A percentile compares a stretch with the other conserved stretches of the same genome.
phyloP scores from a whole-genome alignment of 2,329 filamentous ascomycete species.

The Aspergillus oerlinghausenensis region DNA sequence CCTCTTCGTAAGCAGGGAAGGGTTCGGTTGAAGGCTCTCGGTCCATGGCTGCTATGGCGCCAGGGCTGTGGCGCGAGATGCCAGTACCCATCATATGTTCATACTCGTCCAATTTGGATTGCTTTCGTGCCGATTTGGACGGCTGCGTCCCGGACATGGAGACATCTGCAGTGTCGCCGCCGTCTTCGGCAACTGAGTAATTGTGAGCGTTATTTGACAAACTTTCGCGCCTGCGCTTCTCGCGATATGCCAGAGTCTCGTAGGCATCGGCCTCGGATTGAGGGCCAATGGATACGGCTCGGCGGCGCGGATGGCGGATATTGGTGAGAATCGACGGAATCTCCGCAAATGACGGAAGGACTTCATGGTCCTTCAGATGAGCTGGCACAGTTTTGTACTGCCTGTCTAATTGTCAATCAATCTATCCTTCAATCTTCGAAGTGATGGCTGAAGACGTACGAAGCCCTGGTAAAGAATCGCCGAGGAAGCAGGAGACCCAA shows the following conservation, averaged over 20 bases:
- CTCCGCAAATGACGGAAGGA: constrained; percentile 84
- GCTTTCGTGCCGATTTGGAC: constrained; percentile 40
- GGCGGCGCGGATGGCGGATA: constrained; percentile 71
- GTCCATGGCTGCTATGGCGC: constrained; percentile 27
- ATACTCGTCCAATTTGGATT: constrained; percentile 56
- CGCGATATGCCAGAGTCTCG: constrained; percentile 87
- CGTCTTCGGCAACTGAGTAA: constrained; percentile 21
- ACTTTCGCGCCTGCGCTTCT: constrained; percentile 62
- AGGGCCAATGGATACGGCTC: constrained; percentile 84
- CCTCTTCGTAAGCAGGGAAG: constrained; percentile 29
- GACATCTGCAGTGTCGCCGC: constrained; percentile 15
- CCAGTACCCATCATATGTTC: constrained; percentile 72
- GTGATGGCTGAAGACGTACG: constrained; percentile 41
- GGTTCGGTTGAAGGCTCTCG: constrained; percentile 20
- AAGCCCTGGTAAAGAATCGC: constrained; percentile 85
- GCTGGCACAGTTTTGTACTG: constrained; percentile 74
- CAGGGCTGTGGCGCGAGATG: constrained; percentile 37
- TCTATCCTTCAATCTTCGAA: neutral
- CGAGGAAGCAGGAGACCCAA: constrained; percentile 75
- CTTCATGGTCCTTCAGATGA: constrained; percentile 72
- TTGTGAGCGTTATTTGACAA: constrained; percentile 38
- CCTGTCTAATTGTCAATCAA: constrained; percentile 41
- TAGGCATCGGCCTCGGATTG: constrained; percentile 96
- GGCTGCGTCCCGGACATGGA: constrained; percentile 27
- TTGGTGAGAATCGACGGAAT: constrained; percentile 76